Percentiles rank a stretch among this genome's conserved stretches.
Conservation (phyloP, 108 stramenopile species). For the Seminavis robusta region DNA sequence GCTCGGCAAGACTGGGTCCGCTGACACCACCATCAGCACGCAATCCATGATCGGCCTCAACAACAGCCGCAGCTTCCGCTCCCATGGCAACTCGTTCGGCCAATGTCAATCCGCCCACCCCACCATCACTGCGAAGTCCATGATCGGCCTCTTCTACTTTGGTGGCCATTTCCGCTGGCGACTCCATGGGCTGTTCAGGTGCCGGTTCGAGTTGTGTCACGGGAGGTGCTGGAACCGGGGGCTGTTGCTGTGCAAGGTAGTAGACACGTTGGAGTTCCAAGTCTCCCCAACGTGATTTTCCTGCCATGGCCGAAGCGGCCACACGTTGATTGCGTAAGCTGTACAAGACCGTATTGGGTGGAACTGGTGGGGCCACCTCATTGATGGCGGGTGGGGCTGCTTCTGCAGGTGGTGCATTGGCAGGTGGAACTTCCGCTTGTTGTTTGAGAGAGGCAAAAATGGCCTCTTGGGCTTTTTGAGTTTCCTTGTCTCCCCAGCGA, state of each 20-base stretch:
- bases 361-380: too few species aligned
- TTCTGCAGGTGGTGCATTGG: not conserved
- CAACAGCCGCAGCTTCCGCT: slow-evolving; percentile 29
- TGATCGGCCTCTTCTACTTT: slow-evolving; percentile 49
- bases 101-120: slow-evolving; percentile 21
- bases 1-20: slow-evolving; percentile 47
- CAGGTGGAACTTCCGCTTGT: slow-evolving; percentile 1
- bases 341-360: too few species aligned
- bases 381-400: too few species aligned
- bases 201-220: not conserved
- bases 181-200: slow-evolving; percentile 3
- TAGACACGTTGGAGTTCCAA: slow-evolving; percentile 37
- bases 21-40: slow-evolving; percentile 54
- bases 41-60: slow-evolving; percentile 60
- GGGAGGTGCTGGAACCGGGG: not conserved
- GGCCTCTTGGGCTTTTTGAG: slow-evolving; percentile 14
- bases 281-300: slow-evolving; percentile 67
- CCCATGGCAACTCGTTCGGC: not conserved
- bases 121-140: slow-evolving; percentile 44
- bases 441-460: not conserved
- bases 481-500: slow-evolving; percentile 68
- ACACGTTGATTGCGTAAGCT: slow-evolving; percentile 36
- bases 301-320: slow-evolving; percentile 43
- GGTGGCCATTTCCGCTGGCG: slow-evolving; percentile 2
- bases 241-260: not conserved